phyloP scores from a whole-genome alignment of 768 basidiomycete genomes.

The Kwoniella sp. region DNA sequence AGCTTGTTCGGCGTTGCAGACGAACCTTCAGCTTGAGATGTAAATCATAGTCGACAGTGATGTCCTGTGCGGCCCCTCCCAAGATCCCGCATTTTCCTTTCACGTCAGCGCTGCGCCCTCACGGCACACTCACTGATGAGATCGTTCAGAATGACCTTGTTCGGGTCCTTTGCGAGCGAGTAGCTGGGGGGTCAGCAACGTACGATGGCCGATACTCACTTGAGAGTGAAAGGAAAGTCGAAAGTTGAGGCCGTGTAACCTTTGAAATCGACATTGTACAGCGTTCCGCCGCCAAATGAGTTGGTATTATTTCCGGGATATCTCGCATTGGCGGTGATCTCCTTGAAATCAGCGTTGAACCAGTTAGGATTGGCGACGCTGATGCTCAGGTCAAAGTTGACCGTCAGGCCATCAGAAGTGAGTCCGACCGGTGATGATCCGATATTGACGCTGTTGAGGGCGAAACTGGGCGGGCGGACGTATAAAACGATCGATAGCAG shows the following conservation, averaged over 20 bases:
- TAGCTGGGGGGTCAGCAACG: constrained; percentile 30
- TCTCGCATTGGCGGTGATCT: constrained; percentile 39
- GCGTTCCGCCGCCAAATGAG: constrained; percentile 43
- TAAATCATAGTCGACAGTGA: constrained; percentile 48
- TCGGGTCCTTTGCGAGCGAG: constrained; percentile 39
- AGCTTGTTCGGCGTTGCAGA: neutral
- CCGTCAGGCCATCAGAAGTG: constrained; percentile 29
- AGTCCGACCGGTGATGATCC: constrained; percentile 37
- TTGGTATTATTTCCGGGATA: constrained; percentile 35
- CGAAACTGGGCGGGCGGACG: constrained; percentile 46
- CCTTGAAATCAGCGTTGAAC: constrained; percentile 47
- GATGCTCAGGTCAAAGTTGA: constrained; percentile 42
- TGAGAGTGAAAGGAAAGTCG: constrained; percentile 46
- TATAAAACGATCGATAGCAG: constrained; percentile 44
- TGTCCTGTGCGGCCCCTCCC: constrained; percentile 25
- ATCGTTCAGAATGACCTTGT: constrained; percentile 42
- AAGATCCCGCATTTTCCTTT: constrained; percentile 43
- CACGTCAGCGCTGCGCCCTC: neutral
- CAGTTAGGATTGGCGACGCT: constrained; percentile 49
- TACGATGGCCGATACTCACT: constrained; percentile 19
- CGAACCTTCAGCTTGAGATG: constrained; percentile 43
- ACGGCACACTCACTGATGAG: constrained; percentile 38
- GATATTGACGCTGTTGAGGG: constrained; percentile 39
- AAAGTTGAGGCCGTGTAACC: constrained; percentile 43
- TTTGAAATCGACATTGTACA: constrained; percentile 45